A percentile compares a stretch with the other conserved stretches of the same genome.
Evolutionary conservation across 2,329 filamentous ascomycete species (phyloP).

Genomic region (Incumbomyces delicatus): DNA sequence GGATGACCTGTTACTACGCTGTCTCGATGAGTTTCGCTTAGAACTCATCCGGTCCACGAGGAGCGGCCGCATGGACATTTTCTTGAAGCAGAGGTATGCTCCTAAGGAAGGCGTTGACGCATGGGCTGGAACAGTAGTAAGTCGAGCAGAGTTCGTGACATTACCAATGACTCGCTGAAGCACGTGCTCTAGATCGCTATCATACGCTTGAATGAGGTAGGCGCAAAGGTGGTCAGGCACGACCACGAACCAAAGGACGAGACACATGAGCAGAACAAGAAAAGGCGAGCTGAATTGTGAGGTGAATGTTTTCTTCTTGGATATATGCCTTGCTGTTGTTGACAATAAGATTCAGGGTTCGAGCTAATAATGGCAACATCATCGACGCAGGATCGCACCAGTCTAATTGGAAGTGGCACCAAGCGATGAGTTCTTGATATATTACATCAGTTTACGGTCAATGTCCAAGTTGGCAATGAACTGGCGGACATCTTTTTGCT

Average conservation of each 20-base stretch:
- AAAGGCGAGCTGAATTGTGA: neutral
- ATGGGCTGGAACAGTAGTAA: neutral
- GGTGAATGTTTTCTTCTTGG: neutral
- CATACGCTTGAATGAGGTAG: neutral
- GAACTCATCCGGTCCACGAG: neutral
- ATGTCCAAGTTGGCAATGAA: neutral
- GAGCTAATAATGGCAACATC: neutral
- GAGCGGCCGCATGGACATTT: neutral
- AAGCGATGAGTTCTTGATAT: neutral
- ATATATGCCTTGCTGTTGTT: neutral
- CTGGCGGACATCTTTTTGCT: neutral
- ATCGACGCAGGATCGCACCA: neutral
- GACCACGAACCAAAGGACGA: neutral
- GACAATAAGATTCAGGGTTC: neutral
- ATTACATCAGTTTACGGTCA: neutral
- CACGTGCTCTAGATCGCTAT: too few relatives aligned
- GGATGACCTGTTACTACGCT: neutral
- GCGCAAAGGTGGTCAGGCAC: neutral
- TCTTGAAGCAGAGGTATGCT: slow-evolving; percentile 3
- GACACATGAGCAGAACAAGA: neutral
- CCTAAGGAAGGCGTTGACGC: neutral
- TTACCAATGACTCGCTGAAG: too few relatives aligned
- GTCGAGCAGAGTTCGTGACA: neutral
- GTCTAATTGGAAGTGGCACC: neutral
- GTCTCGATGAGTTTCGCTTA: slow-evolving; percentile 1